These are phyloP conservation scores for Sporothrix sp. DNA, from an alignment of 2,329 filamentous ascomycete species.

Conservation along the genomic window DNA sequence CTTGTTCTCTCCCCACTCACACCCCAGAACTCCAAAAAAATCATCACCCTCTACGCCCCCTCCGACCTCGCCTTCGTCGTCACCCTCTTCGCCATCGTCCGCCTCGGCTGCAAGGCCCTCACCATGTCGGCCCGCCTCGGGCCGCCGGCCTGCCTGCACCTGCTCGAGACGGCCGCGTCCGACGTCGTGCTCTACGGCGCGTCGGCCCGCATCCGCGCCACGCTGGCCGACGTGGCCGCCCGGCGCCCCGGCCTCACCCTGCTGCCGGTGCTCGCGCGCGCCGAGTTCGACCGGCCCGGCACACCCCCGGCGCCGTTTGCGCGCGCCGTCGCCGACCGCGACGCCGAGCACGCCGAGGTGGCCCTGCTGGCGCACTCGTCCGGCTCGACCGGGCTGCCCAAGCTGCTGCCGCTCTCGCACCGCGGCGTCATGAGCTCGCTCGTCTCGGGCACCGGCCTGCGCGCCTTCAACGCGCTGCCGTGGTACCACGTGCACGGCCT, in stretches of 20 bases:
- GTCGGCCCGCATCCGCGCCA: constrained; percentile 25
- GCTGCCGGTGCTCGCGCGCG: constrained; percentile 13
- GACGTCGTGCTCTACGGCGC: constrained; percentile 29
- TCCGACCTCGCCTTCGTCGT: constrained; percentile 34
- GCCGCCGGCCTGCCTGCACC: constrained; percentile 29
- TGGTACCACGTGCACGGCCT: constrained; percentile 36
- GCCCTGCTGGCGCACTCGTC: constrained; percentile 38
- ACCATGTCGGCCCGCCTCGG: constrained; percentile 34
- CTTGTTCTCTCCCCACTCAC: neutral
- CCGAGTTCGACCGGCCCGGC: constrained; percentile 10
- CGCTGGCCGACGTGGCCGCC: constrained; percentile 22
- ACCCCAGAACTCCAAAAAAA: constrained; percentile 21
- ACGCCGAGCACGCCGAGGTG: constrained; percentile 24
- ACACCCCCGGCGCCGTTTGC: constrained; percentile 17
- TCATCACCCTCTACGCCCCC: constrained; percentile 30
- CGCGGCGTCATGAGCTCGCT: constrained; percentile 29
- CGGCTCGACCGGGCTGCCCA: constrained; percentile 38
- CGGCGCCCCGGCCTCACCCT: constrained; percentile 19
- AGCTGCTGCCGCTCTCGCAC: constrained; percentile 35
- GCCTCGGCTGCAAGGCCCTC: constrained; percentile 34
- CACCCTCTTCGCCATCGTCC: constrained; percentile 34
- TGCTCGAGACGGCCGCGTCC: constrained; percentile 29
- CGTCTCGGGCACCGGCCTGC: constrained; percentile 26
- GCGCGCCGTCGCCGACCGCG: constrained; percentile 19
- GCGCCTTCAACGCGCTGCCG: constrained; percentile 33